Percentiles rank a stretch among this genome's conserved stretches.
These are phyloP conservation scores for Penicillium goetzii DNA, from an alignment of 495 filamentous ascomycete species.

Conservation along the genomic window DNA sequence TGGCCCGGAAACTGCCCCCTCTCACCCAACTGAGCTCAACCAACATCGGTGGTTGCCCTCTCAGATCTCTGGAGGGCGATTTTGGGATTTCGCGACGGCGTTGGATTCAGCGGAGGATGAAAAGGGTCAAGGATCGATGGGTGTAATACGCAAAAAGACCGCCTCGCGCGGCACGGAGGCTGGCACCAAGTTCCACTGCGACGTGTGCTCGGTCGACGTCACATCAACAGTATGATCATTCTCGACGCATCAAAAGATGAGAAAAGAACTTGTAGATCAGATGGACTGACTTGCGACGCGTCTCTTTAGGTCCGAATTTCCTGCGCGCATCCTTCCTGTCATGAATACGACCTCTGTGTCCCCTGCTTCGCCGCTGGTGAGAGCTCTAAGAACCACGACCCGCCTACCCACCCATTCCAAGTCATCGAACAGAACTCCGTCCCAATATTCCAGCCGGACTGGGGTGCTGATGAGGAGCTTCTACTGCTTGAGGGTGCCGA, in stretches of 20 bases:
- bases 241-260: neutral
- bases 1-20: constrained; percentile 18
- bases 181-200: constrained; percentile 92
- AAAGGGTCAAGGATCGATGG: constrained; percentile 63
- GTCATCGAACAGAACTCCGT: constrained; percentile 99
- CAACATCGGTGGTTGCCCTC: constrained; percentile 33
- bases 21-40: constrained; percentile 7
- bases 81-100: constrained; percentile 38
- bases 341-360: constrained; percentile 96
- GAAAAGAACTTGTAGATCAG: neutral
- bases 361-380: constrained; percentile 86
- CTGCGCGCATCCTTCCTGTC: constrained; percentile 79
- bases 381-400: constrained; percentile 78
- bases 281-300: neutral
- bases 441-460: constrained; percentile 91
- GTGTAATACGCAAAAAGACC: constrained; percentile 95
- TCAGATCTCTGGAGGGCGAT: constrained; percentile 38
- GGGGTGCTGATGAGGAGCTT: constrained; percentile 97
- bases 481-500: constrained; percentile 94
- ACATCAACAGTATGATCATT: constrained; percentile 77
- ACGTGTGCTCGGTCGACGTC: constrained; percentile 93
- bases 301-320: constrained; percentile 83
- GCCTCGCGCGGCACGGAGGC: constrained; percentile 86
- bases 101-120: constrained; percentile 49
- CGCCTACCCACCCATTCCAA: constrained; percentile 79